A percentile compares a stretch with the other conserved stretches of the same genome.
Evolutionary conservation across 768 basidiomycete species (phyloP).

Genomic region (Lactarius hengduanensis): DNA sequence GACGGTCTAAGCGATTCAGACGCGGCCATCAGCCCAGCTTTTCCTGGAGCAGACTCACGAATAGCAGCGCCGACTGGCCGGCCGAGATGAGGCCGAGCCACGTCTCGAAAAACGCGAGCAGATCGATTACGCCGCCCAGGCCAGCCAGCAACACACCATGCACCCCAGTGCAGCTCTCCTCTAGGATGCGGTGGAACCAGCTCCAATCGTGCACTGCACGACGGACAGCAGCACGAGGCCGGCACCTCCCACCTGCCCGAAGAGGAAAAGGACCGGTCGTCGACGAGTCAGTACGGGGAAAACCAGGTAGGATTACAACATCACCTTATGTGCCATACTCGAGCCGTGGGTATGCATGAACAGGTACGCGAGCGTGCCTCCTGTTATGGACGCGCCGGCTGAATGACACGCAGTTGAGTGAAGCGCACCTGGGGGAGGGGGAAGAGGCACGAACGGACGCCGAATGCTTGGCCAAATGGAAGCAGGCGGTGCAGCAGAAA

Average conservation of each 20-base stretch:
- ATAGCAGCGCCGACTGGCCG: background rate
- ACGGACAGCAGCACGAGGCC: slow-evolving; percentile 6
- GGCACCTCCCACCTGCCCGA: slow-evolving; percentile 8
- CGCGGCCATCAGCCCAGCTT: background rate
- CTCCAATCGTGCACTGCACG: slow-evolving; percentile 10
- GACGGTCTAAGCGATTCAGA: background rate
- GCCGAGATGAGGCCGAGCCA: slow-evolving; percentile 17
- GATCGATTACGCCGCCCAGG: background rate
- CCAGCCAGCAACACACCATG: slow-evolving; percentile 5
- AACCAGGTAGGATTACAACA: background rate
- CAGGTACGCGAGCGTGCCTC: slow-evolving; percentile 18
- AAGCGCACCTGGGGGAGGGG: background rate
- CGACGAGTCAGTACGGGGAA: too few species aligned
- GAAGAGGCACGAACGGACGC: background rate
- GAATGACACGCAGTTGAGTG: background rate
- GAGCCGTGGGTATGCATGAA: slow-evolving; percentile 6
- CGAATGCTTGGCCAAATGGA: too few species aligned
- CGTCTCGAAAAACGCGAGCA: slow-evolving; percentile 10
- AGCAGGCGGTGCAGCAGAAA: too few species aligned
- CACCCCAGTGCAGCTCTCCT: background rate
- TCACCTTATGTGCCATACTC: slow-evolving; percentile 10
- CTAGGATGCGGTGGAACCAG: slow-evolving; percentile 7
- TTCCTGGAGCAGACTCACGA: background rate
- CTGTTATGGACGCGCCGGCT: slow-evolving; percentile 15
- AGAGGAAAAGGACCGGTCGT: too few species aligned